These are phyloP conservation scores for Pyricularia grisea DNA, from an alignment of 2,329 filamentous ascomycete genomes.

Conservation along the genomic window DNA sequence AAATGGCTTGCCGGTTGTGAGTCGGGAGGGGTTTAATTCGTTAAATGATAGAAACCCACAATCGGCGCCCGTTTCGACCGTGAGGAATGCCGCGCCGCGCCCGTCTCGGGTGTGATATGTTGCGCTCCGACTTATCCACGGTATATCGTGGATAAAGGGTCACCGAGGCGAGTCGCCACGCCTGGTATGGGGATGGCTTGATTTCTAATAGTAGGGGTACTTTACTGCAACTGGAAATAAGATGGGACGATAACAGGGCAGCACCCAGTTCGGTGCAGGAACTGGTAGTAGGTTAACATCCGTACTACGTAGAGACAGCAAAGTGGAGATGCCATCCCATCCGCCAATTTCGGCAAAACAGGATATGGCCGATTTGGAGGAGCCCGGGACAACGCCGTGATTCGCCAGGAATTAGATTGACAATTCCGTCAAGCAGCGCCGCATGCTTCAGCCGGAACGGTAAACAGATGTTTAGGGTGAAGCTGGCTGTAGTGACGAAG, in stretches of 20 bases:
- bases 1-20: neutral
- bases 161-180: neutral
- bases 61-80: neutral
- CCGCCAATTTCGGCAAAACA: neutral
- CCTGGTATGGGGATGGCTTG: neutral
- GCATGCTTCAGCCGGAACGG: neutral
- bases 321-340: neutral
- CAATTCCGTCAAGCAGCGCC: neutral
- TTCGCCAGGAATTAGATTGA: neutral
- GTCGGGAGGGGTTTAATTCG: neutral
- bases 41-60: neutral
- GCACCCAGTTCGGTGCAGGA: neutral
- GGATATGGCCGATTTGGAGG: neutral
- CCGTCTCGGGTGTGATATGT: neutral
- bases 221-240: neutral
- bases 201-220: neutral
- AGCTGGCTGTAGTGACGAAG: neutral
- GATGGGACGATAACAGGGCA: neutral
- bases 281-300: neutral
- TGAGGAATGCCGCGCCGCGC: neutral
- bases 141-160: neutral
- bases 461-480: neutral
- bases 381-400: neutral
- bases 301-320: neutral
- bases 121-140: neutral